Evolutionary conservation across 2,329 filamentous ascomycete genomes (phyloP).

Genomic region (Aotearoamyces nothofagi): DNA sequence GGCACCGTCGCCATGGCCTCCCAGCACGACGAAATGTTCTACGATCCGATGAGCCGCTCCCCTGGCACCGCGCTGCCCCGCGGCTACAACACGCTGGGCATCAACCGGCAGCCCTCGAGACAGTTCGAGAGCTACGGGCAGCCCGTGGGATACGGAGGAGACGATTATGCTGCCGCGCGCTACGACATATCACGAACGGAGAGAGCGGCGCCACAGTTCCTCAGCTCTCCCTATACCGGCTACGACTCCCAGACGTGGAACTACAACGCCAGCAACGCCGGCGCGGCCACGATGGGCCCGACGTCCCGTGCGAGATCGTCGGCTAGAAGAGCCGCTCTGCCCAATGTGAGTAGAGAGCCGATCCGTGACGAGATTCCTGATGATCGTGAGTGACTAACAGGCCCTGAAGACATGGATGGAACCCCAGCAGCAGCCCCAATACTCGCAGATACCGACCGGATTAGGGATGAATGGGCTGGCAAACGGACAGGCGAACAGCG

Average conservation of each 20-base stretch:
- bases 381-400: constrained; percentile 5
- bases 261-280: constrained; percentile 40
- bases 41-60: constrained; percentile 60
- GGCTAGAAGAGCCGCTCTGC: constrained; percentile 46
- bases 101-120: constrained; percentile 59
- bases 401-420: constrained; percentile 44
- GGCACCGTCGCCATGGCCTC: background rate
- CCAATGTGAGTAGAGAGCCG: constrained; percentile 44
- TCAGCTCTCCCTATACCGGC: constrained; percentile 38
- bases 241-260: constrained; percentile 76
- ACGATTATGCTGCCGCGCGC: constrained; percentile 37
- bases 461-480: background rate
- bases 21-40: constrained; percentile 54
- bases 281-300: constrained; percentile 44
- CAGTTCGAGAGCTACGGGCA: constrained; percentile 63
- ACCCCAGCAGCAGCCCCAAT: constrained; percentile 31
- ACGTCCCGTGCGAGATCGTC: constrained; percentile 39
- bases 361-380: background rate
- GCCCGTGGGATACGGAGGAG: constrained; percentile 54
- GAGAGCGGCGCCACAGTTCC: constrained; percentile 19
- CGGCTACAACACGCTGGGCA: constrained; percentile 41
- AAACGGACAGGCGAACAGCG: constrained; percentile 16
- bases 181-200: constrained; percentile 26
- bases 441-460: constrained; percentile 23
- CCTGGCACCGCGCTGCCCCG: constrained; percentile 56